Percentiles rank a stretch among this genome's conserved stretches.
Conservation (phyloP, 1,139 yeast genomes). For the Groenewaldozyma sp. region DNA sequence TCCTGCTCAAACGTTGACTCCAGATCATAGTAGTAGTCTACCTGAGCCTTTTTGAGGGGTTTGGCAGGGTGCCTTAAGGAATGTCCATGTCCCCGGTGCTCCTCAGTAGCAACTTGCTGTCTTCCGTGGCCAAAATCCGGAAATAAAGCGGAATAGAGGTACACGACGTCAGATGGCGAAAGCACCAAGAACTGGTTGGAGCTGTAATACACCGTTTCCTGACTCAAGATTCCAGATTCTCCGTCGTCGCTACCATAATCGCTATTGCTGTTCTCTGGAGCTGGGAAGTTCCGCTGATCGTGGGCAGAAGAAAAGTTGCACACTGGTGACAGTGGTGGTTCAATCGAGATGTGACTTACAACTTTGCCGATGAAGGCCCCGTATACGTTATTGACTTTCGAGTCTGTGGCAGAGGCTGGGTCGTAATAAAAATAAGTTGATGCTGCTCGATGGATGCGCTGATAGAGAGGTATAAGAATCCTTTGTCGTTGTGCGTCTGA, state of each 20-base stretch:
- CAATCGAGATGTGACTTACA: neutral
- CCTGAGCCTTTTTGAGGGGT: neutral
- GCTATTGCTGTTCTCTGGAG: constrained; percentile 3
- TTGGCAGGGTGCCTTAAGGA: too few species aligned
- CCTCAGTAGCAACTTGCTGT: constrained; percentile 9
- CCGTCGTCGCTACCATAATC: neutral
- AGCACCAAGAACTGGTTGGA: constrained; percentile 26
- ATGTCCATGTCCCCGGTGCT: too few species aligned
- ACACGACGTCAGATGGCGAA: constrained; percentile 26
- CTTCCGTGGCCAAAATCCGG: constrained; percentile 19
- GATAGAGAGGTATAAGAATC: constrained; percentile 18
- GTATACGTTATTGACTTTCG: neutral
- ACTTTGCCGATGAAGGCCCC: neutral
- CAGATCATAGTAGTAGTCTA: constrained; percentile 4
- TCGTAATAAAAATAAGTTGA: constrained; percentile 13
- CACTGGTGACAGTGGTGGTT: constrained; percentile 1
- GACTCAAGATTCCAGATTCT: neutral
- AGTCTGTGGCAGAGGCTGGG: constrained; percentile 6
- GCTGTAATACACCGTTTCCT: constrained; percentile 10
- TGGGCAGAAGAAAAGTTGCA: neutral
- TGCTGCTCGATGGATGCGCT: constrained; percentile 12
- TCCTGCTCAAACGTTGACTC: constrained; percentile 4
- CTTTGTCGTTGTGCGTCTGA: constrained; percentile 21
- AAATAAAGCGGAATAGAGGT: constrained; percentile 24
- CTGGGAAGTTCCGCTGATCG: neutral